Evolutionary conservation across 2,329 filamentous ascomycete species (phyloP).

Genomic region (Penicillium sp.): DNA sequence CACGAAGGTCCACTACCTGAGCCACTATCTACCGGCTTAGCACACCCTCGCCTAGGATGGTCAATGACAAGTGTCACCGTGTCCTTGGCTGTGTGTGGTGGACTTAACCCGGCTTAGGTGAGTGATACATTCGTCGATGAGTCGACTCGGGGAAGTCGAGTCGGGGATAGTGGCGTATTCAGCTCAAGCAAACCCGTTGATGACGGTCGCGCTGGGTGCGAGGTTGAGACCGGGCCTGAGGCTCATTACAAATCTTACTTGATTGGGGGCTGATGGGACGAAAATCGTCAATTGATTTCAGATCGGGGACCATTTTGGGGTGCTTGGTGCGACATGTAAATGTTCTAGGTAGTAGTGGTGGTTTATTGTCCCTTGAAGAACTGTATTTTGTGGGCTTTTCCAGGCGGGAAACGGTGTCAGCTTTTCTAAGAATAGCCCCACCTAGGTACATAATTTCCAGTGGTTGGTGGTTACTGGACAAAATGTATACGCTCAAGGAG

Average conservation of each 20-base stretch:
- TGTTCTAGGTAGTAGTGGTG: background rate
- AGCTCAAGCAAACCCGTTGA: background rate
- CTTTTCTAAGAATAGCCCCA: conserved; percentile 1
- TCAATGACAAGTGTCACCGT: conserved; percentile 7
- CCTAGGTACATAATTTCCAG: background rate
- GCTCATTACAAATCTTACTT: background rate
- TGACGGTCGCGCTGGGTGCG: background rate
- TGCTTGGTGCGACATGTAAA: background rate
- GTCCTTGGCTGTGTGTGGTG: background rate
- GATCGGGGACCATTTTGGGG: background rate
- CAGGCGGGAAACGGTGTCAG: background rate
- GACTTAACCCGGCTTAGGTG: background rate
- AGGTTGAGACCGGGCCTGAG: background rate
- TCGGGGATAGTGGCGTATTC: background rate
- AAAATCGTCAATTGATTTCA: background rate
- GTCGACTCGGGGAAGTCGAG: background rate
- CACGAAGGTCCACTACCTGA: background rate
- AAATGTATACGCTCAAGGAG: background rate
- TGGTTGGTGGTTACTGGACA: background rate
- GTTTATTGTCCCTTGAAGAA: background rate
- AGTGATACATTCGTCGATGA: conserved; percentile 2
- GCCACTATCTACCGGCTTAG: conserved; percentile 1
- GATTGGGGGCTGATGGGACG: background rate
- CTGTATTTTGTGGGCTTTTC: background rate
- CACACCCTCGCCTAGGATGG: conserved; percentile 4